These are phyloP conservation scores for Microbotryum silenes-acaulis DNA, from an alignment of 1,284 basidiomycete species.

Conservation along the genomic window DNA sequence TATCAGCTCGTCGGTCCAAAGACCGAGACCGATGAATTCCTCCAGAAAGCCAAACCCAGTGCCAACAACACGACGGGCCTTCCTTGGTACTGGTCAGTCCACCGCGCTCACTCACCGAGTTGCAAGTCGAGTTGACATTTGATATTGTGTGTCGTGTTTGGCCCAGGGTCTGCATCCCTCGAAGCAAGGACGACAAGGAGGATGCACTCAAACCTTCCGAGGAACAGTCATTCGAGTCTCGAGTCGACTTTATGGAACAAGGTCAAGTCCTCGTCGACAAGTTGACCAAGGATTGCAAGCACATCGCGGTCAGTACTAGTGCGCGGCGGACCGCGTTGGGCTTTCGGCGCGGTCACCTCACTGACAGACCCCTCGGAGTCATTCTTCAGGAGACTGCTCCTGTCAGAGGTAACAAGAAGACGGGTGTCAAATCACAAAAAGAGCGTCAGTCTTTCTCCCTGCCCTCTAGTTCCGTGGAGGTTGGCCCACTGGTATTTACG, in stretches of 20 bases:
- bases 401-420: constrained; percentile 23
- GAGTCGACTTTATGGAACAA: background rate
- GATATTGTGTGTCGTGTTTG: too few relatives aligned
- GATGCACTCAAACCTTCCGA: background rate
- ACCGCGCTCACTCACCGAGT: too few relatives aligned
- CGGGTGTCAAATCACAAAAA: constrained; percentile 19
- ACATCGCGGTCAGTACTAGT: constrained; percentile 18
- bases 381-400: constrained; percentile 16
- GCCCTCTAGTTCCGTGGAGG: background rate
- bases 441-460: constrained; percentile 3
- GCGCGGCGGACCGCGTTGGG: too few relatives aligned
- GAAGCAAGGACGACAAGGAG: background rate
- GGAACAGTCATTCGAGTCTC: background rate
- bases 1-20: constrained; percentile 16
- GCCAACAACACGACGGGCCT: background rate
- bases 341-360: background rate
- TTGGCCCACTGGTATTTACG: too few relatives aligned
- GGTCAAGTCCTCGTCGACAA: constrained; percentile 8
- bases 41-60: constrained; percentile 7
- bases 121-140: too few relatives aligned
- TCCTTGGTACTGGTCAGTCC: constrained; percentile 11
- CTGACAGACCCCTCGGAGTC: background rate
- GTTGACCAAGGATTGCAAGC: constrained; percentile 7
- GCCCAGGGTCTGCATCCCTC: background rate
- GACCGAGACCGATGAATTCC: constrained; percentile 2